Evolutionary conservation across 352 stramenopile species (phyloP), one percentile per base, ranked within the genome.

Genomic region (Pythium utonaiense): DNA sequence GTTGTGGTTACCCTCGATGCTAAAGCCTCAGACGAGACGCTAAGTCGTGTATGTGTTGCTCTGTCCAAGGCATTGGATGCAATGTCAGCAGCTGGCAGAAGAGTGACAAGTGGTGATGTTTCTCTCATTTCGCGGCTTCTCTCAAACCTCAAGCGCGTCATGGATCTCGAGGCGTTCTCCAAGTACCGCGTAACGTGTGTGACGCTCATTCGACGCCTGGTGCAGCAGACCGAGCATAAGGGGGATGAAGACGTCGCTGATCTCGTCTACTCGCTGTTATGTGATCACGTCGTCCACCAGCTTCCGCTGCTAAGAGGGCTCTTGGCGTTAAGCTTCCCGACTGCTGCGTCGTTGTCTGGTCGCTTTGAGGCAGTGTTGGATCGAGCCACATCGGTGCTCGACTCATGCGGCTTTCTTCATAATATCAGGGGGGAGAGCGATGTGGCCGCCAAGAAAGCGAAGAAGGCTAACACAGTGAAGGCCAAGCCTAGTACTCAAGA

Each of bases 251-350:
- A 36, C 1, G 19, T 48, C 1, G 2, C 36, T 25, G 38, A 22
- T n/a, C 4, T 19, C 76, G 14, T 80, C 66, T 87, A 88, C 42
- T 65, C 66, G 25, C 60, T 87, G 13, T 33, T 92, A 48, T 88
- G 80, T 40, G 78, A 89, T 7, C 81, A 92, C 54, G 75, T 83
- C 7, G 76, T 92, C 14, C 80, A 84, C 56, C 80, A 88, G 28
- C 52, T 64, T 14, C 74, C 71, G 16, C 67, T 91, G 10, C 67
- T 92, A 52, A 78, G 75, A 45, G 58, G 71, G 21, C 61, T 90
- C 6, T 54, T 87, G 22, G 38, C 41, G 24, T 48, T 67, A 5
- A 67, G 53, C 19, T 67, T 67, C 42, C 53, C 42, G 13, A 42
- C 27, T n/a, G n/a, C 38, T 2, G 65, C 74, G n/a, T 53, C 40